A percentile compares a stretch with the other conserved stretches of the same genome.
Evolutionary conservation across 352 stramenopile species (phyloP).

Genomic region (Pythium rishiriense): DNA sequence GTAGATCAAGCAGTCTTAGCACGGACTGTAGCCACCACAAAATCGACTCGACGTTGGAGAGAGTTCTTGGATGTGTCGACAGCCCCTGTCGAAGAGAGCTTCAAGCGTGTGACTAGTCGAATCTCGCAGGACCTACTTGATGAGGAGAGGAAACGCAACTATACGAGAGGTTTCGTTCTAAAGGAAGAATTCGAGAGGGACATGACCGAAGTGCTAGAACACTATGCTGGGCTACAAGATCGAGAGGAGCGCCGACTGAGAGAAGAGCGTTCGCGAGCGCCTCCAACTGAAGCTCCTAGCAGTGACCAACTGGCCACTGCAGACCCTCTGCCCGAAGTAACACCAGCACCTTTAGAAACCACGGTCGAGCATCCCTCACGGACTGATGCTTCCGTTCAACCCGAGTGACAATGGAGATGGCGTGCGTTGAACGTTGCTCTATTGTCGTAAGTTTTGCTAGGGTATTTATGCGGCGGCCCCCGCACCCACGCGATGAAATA

Average conservation of each 20-base stretch:
- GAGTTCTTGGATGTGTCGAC: conserved; percentile 63
- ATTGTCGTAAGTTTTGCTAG: conserved; percentile 22
- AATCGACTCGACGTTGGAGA: conserved; percentile 51
- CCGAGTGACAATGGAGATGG: not conserved
- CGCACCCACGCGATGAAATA: conserved; percentile 13
- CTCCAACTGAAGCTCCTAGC: not conserved
- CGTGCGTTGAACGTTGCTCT: conserved; percentile 8
- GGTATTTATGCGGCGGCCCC: conserved; percentile 13
- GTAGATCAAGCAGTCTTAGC: conserved; percentile 1
- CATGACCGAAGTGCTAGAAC: conserved; percentile 39
- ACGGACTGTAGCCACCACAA: conserved; percentile 5
- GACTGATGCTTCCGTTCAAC: not conserved
- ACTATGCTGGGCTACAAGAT: conserved; percentile 41
- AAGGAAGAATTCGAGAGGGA: conserved; percentile 45
- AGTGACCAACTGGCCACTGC: not conserved
- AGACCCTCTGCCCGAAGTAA: not conserved
- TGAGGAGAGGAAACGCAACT: conserved; percentile 37
- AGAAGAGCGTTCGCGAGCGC: conserved; percentile 12
- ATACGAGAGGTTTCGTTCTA: conserved; percentile 61
- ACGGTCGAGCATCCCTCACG: not conserved
- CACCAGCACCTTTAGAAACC: not conserved
- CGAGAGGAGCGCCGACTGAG: conserved; percentile 30
- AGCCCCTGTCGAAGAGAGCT: conserved; percentile 45
- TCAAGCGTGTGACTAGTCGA: conserved; percentile 43
- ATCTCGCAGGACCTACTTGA: conserved; percentile 56